Evolutionary conservation across 1,284 basidiomycete genomes (phyloP), one percentile per base, ranked within the genome.

Genomic region (Marasmius sp.): DNA sequence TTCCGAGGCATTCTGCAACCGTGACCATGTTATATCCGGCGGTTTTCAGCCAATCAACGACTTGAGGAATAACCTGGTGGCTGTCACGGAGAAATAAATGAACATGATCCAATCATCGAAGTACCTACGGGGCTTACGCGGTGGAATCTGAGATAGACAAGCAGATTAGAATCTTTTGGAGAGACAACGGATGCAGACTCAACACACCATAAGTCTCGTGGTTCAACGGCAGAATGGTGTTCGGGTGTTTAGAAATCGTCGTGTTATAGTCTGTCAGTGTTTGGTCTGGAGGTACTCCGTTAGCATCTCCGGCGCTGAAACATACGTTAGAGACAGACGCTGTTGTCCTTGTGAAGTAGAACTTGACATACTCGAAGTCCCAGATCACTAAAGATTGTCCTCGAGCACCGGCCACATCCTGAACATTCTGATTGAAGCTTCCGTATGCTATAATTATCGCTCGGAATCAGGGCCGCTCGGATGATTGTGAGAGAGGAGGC

Each of bases 341-440:
- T 12, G 39, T 20, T 10, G 3, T 22, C n/a, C 3, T 11, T 12
- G 34, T 34, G 18, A 12, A 27, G 41, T 41, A 6, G 12, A 27
- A 10, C 20, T 14, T 12, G 9, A 65, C 67, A 39, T 63, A 79
- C 70, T 78, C 79, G 43, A 80, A 77, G 64, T 79, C 76, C 78
- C 78, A 79, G 45, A 71, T 61, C 5, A 75, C 72, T 33, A 78
- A 61, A 11, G 60, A 72, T 64, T 75, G 72, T 9, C 71, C 68
- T 48, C 70, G 66, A 36, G 69, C 64, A 49, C 61, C 63, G 18
- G 82, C 75, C 14, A 77, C 79, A 49, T 76, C 64, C 27, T 77
- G 72, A 9, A 81, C 80, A 9, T 71, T 72, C 65, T 80, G 74
- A 70, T 83, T 82, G 71, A 78, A 79, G 53, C 64, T 72, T 34